A percentile compares a stretch with the other conserved stretches of the same genome.
These are phyloP conservation scores for Ceratocystis harringtonii DNA, from an alignment of 2,329 filamentous ascomycete genomes.

Conservation along the genomic window DNA sequence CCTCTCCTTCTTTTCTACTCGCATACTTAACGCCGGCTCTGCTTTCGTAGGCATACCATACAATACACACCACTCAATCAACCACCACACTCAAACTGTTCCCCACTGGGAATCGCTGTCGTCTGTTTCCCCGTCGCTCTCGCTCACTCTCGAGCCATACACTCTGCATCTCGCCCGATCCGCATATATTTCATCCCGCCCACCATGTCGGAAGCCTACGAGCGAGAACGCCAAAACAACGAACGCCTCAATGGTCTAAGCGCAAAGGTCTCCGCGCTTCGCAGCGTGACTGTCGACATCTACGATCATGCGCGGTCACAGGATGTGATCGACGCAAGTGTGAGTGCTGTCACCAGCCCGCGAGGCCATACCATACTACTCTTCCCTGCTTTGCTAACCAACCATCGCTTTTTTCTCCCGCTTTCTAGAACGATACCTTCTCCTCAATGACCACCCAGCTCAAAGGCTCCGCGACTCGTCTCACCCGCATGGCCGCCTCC, in stretches of 20 bases:
- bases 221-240: conserved; percentile 84
- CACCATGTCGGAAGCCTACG: conserved; percentile 59
- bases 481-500: conserved; percentile 78
- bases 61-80: neutral
- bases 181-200: neutral
- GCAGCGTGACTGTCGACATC: conserved; percentile 91
- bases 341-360: conserved; percentile 28
- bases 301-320: conserved; percentile 91
- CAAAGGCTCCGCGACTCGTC: conserved; percentile 65
- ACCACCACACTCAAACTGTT: no score
- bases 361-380: neutral
- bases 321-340: conserved; percentile 72
- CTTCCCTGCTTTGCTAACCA: neutral
- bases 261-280: conserved; percentile 78
- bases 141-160: neutral
- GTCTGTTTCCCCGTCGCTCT: neutral
- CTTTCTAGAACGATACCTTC: conserved; percentile 71
- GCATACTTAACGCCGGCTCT: no score
- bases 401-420: neutral
- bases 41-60: no score
- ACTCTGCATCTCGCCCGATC: neutral
- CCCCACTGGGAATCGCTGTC: neutral
- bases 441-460: conserved; percentile 70
- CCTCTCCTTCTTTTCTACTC: neutral
- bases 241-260: conserved; percentile 81